Evolutionary conservation across 2,329 filamentous ascomycete genomes (phyloP).

Genomic region (Plectosphaerella cucumerina): DNA sequence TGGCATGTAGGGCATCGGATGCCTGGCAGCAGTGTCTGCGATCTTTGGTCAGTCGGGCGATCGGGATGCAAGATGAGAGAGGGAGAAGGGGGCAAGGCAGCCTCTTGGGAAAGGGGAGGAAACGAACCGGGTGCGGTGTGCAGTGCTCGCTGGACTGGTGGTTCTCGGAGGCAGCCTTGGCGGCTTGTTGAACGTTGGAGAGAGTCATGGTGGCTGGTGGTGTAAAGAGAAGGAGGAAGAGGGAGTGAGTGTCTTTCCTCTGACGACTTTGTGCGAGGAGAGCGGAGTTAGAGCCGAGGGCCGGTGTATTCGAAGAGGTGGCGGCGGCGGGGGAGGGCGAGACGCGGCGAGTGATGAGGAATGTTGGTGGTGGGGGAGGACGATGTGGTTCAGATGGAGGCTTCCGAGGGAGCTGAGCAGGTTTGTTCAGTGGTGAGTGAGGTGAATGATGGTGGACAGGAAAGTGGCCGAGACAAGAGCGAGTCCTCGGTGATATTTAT

Average conservation of each 20-base stretch:
- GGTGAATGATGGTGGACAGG: neutral
- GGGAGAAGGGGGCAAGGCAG: neutral
- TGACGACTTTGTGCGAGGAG: neutral
- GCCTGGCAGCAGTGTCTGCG: slow-evolving; percentile 37
- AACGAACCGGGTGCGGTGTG: neutral
- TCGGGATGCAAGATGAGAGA: neutral
- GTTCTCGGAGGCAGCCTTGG: slow-evolving; percentile 6
- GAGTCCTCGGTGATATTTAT: slow-evolving; percentile 9
- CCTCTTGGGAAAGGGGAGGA: neutral
- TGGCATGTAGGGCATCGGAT: slow-evolving; percentile 49
- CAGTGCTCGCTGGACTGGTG: neutral
- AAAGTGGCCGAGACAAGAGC: neutral
- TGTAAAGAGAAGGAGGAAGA: neutral
- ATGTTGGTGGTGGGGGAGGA: neutral
- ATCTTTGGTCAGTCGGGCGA: neutral
- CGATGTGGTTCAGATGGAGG: neutral
- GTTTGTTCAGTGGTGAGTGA: neutral
- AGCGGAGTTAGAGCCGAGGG: neutral
- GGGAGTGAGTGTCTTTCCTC: neutral
- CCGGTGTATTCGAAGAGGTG: neutral
- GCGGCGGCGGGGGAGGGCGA: neutral
- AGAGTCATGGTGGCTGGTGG: slow-evolving; percentile 7
- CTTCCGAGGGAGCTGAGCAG: neutral
- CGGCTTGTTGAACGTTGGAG: slow-evolving; percentile 7
- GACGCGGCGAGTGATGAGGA: neutral